phyloP scores from a whole-genome alignment of 2,329 filamentous ascomycete species.

The Gyromitra esculenta region DNA sequence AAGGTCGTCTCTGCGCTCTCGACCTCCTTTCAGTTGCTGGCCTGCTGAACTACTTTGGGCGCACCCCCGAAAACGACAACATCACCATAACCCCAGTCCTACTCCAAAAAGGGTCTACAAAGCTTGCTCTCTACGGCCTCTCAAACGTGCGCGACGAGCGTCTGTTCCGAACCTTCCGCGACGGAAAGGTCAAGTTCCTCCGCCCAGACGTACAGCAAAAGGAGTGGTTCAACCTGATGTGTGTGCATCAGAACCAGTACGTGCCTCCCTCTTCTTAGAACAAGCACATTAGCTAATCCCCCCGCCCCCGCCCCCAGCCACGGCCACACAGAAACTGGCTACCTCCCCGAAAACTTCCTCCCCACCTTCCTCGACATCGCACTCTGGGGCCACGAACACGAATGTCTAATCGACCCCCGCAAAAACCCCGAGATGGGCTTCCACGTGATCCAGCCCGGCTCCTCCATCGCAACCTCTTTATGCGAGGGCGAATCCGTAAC shows the following conservation, averaged over 20 bases:
- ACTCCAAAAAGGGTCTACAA: constrained; percentile 91
- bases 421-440: constrained; percentile 89
- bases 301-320: constrained; percentile 63
- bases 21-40: constrained; percentile 92
- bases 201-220: constrained; percentile 79
- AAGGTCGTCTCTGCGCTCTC: constrained; percentile 88
- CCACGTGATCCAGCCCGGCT: constrained; percentile 96
- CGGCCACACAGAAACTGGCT: constrained; percentile 90
- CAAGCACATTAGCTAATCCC: constrained; percentile 3
- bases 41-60: constrained; percentile 93
- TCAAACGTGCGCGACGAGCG: constrained; percentile 97
- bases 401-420: constrained; percentile 86
- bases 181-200: constrained; percentile 94
- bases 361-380: constrained; percentile 91
- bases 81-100: constrained; percentile 91
- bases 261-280: constrained; percentile 20
- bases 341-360: constrained; percentile 90
- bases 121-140: constrained; percentile 90
- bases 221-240: constrained; percentile 96
- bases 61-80: constrained; percentile 89
- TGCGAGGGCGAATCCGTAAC: constrained; percentile 87
- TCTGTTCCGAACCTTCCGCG: constrained; percentile 90
- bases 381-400: constrained; percentile 97
- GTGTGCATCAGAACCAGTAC: constrained; percentile 91
- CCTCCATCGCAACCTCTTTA: constrained; percentile 92